Evolutionary conservation across 2,329 filamentous ascomycete genomes (phyloP), one percentile per base, ranked within the genome.

Genomic region (Dryadomyces quercus-mongolicae): DNA sequence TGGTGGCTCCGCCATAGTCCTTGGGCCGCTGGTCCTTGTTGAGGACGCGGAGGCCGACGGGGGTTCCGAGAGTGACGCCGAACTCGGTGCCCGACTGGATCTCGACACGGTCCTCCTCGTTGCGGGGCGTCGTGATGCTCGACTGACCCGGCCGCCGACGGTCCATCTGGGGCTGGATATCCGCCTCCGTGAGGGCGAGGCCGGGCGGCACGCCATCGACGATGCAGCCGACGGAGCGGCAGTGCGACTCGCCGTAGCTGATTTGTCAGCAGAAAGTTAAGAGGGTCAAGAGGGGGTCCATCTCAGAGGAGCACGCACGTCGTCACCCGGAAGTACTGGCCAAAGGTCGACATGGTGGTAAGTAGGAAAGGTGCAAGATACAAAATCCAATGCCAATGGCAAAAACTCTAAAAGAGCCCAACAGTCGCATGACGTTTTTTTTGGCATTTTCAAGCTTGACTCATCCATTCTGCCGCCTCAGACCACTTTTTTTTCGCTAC

Each of bases 121-220:
- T 82, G 62, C 93, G 82, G 18, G 92, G 92, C 1, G 93, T 97
- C 2, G 90, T 95, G 64, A 97, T 86, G 59, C 84, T 82, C 62
- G 83, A 88, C 71, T 98, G 92, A 47, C 92, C 92, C 5, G 92
- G 92, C 57, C 92, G 81, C 57, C 92, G 81, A 60, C 92, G 85
- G 59, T 86, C 94, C 81, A 97, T 88, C 72, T 96, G 90, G 50
- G 90, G 90, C 72, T 98, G 92, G 66, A 97, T 94, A 66, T 94
- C 88, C 54, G 74, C 76, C 70, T 95, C 91, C 58, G 81, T 86
- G 68, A 97, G 82, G 63, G 84, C 74, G 77, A 97, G 85, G 63
- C 88, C 88, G 15, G 93, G 91, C 40, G 92, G 93, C 65, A 83
- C 87, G 63, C 90, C 90, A 68, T 97, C 92, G 70, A 97, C 85